Evolutionary conservation across 129 eudicot genomes (phyloP), one percentile per base, ranked within the genome.

Genomic region (Flaveria brownii): DNA sequence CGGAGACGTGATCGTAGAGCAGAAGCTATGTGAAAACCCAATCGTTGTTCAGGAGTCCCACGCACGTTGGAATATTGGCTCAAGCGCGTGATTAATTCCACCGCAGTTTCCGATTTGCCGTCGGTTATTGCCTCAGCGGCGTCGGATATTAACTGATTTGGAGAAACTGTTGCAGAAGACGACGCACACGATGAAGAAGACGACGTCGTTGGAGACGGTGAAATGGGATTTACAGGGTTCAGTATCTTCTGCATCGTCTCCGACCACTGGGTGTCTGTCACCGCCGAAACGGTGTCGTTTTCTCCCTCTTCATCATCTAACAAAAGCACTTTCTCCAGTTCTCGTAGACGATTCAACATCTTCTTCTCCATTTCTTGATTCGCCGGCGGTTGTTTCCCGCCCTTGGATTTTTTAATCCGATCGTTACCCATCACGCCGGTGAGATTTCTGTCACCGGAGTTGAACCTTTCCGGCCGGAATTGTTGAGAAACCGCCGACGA

Each of bases 201-300:
- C 9, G 98, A 94, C 13, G 98, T 86, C 10, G 98, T 83, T 22
- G 97, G 98, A 1, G 97, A 88, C 2, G 90, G 85, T 4, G 97
- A 82, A 70, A 88, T 72, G 0, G 6, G 61, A 6, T 20, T 71
- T 2, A 70, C 83, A 2, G 91, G 90, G 55, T 16, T 69, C 15
- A 90, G 26, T 22, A 90, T 56, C 23, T 71, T 90, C 69, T 88
- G 97, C 49, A 90, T 80, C 72, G 97, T 87, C 15, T 88, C 90
- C 12, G 96, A 87, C 93, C 86, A 87, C 74, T 87, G 88, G 67
- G 86, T 86, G 70, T 89, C 79, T 0, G 93, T 89, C 2, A 94
- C 87, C 0, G 54, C 90, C 0, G 98, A 94, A 22, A 83, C 86
- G 10, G 77, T 83, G 43, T 83, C 91, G 71, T 77, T 85, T 5